Conservation (phyloP, 2,329 filamentous ascomycete species). For the Geoglossum cookeanum region DNA sequence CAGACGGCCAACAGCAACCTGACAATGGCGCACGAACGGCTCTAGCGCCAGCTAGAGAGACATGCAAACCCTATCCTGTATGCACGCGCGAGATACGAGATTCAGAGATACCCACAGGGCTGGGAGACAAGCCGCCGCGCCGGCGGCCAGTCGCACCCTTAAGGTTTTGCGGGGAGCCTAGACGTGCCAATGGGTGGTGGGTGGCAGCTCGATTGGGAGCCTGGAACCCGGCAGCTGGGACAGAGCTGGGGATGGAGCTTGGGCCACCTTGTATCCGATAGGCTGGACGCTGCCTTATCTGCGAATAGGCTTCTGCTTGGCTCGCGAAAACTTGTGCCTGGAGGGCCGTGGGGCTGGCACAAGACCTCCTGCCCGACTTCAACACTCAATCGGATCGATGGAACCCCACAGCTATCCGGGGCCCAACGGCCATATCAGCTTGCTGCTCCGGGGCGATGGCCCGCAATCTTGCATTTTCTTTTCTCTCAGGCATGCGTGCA, state of each 20-base stretch:
- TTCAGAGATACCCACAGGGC: neutral
- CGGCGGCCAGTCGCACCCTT: neutral
- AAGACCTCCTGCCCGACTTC: neutral
- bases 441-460: neutral
- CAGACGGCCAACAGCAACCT: neutral
- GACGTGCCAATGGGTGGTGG: too few relatives aligned
- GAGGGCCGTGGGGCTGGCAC: neutral
- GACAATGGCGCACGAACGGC: neutral
- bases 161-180: neutral
- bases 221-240: neutral
- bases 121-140: neutral
- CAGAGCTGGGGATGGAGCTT: neutral
- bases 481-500: neutral
- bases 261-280: neutral
- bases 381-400: neutral
- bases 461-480: neutral
- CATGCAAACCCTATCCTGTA: too few relatives aligned
- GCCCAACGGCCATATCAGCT: conserved; percentile 1
- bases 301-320: neutral
- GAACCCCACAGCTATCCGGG: neutral
- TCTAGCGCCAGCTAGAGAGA: neutral
- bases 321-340: neutral
- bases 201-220: neutral
- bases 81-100: neutral
- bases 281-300: too few relatives aligned